Evolutionary conservation across 495 filamentous ascomycete genomes (phyloP), one percentile per base, ranked within the genome.

Genomic region (Bryoglossum gracile): DNA sequence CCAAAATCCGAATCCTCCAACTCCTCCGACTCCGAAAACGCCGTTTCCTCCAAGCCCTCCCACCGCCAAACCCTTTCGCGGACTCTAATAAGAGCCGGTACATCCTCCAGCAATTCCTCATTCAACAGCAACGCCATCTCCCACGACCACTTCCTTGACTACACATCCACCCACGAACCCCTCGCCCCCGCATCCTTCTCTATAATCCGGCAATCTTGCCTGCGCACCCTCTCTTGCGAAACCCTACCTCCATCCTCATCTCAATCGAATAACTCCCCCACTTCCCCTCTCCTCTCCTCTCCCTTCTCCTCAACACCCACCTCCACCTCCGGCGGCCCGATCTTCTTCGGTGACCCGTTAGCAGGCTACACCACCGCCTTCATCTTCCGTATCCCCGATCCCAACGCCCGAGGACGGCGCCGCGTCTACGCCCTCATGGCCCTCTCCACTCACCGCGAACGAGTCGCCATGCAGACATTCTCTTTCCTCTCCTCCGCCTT

Each of bases 321-420:
- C 11, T 44, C 51, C 9, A 50, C 46, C 11, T n/a, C 46, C 46
- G 73, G 74, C 13, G 89, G 90, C 0, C 86, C 87, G 9, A 74
- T 96, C 33, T 87, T 87, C 56, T 96, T 95, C 54, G 89, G 89
- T 19, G 89, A 95, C 56, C 74, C 83, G 3, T 66, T 75, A 0
- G 80, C 83, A 3, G 91, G 90, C 36, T 94, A 91, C 66, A 94
- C 90, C 2, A 91, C 91, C 9, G 90, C 90, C 48, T 94, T 87
- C 63, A 84, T 94, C 57, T 95, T 96, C 62, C 87, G 87, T 18
- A 83, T 95, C 8, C 81, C 83, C 14, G 90, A 96, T 62, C 76
- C 89, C 17, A 83, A 89, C 67, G 89, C 90, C 14, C 87, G 90
- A 28, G 90, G 90, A 35, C 81, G 86, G 51, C 79, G 84, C 55